phyloP scores from a whole-genome alignment of 305 asterid genomes.

The Andrographis paniculata region DNA sequence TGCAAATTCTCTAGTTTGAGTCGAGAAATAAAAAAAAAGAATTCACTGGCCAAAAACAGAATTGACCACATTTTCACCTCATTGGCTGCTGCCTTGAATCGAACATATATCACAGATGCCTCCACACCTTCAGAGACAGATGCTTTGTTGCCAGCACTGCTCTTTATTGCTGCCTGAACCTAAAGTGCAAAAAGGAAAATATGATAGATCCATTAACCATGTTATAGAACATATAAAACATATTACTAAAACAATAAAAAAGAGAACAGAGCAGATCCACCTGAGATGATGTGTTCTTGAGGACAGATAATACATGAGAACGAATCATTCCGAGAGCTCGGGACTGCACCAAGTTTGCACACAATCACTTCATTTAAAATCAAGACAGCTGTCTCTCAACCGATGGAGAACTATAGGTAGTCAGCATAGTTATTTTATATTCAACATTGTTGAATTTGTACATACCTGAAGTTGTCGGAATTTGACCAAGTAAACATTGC shows the following conservation, averaged over 20 bases:
- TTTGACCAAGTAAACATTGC: constrained; percentile 94
- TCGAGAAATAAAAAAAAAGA: constrained; percentile 10
- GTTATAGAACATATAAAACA: no score
- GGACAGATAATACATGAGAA: constrained; percentile 75
- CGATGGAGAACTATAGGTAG: constrained; percentile 10
- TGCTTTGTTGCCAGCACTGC: constrained; percentile 63
- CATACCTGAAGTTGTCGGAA: constrained; percentile 97
- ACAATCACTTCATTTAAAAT: constrained; percentile 14
- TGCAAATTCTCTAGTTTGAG: constrained; percentile 17
- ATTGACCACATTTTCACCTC: constrained; percentile 44
- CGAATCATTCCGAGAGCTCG: constrained; percentile 98
- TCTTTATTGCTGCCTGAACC: constrained; percentile 82
- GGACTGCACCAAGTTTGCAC: constrained; percentile 47
- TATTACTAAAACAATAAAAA: constrained; percentile 9
- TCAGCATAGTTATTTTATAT: constrained; percentile 8
- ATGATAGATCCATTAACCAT: constrained; percentile 15
- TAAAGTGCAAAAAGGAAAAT: constrained; percentile 19
- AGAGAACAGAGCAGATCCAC: constrained; percentile 30
- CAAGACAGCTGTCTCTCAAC: constrained; percentile 11
- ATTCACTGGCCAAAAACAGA: constrained; percentile 3
- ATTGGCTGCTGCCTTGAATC: constrained; percentile 96
- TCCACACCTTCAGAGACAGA: constrained; percentile 91
- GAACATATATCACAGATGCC: constrained; percentile 88
- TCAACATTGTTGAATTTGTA: constrained; percentile 11
- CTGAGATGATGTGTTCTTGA: constrained; percentile 90